A percentile compares a stretch with the other conserved stretches of the same genome.
These are phyloP conservation scores for Trypethelium eluteriae DNA, from an alignment of 495 filamentous ascomycete species.

Conservation along the genomic window DNA sequence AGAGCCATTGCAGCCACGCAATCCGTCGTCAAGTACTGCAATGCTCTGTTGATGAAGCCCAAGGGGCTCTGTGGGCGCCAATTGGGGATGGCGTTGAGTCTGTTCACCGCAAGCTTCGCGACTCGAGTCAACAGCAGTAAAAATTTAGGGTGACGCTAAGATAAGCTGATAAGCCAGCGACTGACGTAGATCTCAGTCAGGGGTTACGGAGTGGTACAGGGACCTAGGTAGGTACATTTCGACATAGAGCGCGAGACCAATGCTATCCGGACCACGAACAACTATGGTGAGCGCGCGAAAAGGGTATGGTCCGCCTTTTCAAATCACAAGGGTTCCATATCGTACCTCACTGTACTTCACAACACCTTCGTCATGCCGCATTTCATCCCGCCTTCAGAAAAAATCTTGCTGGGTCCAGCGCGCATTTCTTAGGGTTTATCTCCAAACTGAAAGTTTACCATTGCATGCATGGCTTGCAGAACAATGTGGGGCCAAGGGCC, in stretches of 20 bases:
- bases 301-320: too few species aligned
- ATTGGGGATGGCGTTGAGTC: background rate
- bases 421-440: too few species aligned
- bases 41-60: conserved; percentile 1
- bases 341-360: too few species aligned
- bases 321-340: too few species aligned
- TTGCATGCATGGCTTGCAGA: too few species aligned
- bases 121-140: background rate
- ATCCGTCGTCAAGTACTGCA: background rate
- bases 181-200: background rate
- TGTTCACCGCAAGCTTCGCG: background rate
- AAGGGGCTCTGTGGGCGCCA: background rate
- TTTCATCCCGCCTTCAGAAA: too few species aligned
- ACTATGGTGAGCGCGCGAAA: too few species aligned
- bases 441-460: too few species aligned
- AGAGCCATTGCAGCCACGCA: conserved; percentile 25
- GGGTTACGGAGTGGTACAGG: background rate
- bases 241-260: background rate
- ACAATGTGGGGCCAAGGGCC: too few species aligned
- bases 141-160: background rate
- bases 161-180: background rate
- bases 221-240: background rate
- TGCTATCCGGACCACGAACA: too few species aligned
- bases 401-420: too few species aligned
- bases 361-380: too few species aligned